A percentile compares a stretch with the other conserved stretches of the same genome.
Evolutionary conservation across 2,329 filamentous ascomycete genomes (phyloP).

Genomic region (Phaeosphaeria sp.): DNA sequence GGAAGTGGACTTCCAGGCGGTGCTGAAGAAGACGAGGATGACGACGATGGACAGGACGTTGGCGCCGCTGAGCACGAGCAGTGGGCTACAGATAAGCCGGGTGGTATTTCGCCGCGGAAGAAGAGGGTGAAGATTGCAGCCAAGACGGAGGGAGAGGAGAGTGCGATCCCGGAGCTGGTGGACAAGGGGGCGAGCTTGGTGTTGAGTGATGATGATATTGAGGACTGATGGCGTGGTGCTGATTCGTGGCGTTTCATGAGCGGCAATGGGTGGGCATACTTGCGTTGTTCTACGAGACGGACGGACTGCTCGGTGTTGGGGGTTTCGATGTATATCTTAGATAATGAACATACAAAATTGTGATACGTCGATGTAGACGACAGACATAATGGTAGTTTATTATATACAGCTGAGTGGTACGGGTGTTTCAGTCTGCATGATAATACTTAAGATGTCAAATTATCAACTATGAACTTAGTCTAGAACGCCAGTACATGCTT

Average conservation of each 20-base stretch:
- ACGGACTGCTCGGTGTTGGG: no score
- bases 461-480: not conserved
- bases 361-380: not conserved
- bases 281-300: no score
- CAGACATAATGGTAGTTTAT: not conserved
- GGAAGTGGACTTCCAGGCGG: slow-evolving; percentile 12
- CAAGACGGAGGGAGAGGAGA: slow-evolving; percentile 27
- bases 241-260: not conserved
- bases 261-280: no score
- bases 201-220: slow-evolving; percentile 57
- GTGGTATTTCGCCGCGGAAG: slow-evolving; percentile 30
- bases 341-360: not conserved
- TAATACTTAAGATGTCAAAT: no score
- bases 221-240: slow-evolving; percentile 39
- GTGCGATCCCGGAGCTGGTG: slow-evolving; percentile 27
- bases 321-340: no score
- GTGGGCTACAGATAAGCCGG: slow-evolving; percentile 54
- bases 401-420: no score
- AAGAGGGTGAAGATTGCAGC: slow-evolving; percentile 26
- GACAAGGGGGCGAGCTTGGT: slow-evolving; percentile 46
- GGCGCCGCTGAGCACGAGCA: slow-evolving; percentile 40
- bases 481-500: not conserved
- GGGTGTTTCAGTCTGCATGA: no score
- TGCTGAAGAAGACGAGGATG: slow-evolving; percentile 43
- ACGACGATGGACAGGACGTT: slow-evolving; percentile 36